phyloP scores from a whole-genome alignment of 139 green algal genomes.

The Chlorella vulgaris region DNA sequence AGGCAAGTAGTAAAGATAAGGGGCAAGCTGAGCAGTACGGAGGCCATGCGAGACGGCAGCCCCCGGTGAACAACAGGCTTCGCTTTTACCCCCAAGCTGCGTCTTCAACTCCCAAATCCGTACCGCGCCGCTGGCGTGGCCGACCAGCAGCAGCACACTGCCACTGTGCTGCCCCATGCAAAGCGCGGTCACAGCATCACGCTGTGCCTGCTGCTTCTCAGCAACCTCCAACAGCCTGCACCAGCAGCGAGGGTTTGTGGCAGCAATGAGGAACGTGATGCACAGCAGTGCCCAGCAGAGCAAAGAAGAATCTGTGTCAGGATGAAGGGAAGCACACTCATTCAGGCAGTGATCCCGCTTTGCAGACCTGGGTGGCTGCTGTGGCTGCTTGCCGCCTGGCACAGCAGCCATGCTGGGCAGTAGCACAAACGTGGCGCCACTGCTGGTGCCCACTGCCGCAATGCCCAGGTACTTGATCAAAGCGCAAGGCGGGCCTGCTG shows the following conservation, averaged over 20 bases:
- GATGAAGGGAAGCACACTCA: too few relatives aligned
- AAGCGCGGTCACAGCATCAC: constrained; percentile 38
- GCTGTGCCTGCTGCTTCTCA: not conserved
- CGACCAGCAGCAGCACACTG: constrained; percentile 31
- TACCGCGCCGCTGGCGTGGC: constrained; percentile 34
- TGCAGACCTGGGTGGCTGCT: constrained; percentile 9
- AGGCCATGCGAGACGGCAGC: too few relatives aligned
- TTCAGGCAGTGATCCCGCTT: too few relatives aligned
- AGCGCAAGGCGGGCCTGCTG: not conserved
- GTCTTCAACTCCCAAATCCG: constrained; percentile 42
- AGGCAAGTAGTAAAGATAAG: too few relatives aligned
- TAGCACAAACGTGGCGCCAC: constrained; percentile 24
- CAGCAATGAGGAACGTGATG: too few relatives aligned
- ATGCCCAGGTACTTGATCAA: constrained; percentile 36
- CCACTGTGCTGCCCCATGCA: constrained; percentile 31
- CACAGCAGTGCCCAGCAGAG: too few relatives aligned
- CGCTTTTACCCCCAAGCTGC: constrained; percentile 3
- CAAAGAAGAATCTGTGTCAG: too few relatives aligned
- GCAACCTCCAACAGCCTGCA: constrained; percentile 25
- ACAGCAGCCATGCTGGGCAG: constrained; percentile 10
- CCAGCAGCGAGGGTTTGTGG: not conserved
- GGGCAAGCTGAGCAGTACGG: too few relatives aligned
- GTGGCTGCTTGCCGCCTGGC: constrained; percentile 4
- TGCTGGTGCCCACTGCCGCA: constrained; percentile 35
- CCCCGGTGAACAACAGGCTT: too few relatives aligned